phyloP scores from a whole-genome alignment of 2,329 filamentous ascomycete genomes.

The Alternaria ethzedia region DNA sequence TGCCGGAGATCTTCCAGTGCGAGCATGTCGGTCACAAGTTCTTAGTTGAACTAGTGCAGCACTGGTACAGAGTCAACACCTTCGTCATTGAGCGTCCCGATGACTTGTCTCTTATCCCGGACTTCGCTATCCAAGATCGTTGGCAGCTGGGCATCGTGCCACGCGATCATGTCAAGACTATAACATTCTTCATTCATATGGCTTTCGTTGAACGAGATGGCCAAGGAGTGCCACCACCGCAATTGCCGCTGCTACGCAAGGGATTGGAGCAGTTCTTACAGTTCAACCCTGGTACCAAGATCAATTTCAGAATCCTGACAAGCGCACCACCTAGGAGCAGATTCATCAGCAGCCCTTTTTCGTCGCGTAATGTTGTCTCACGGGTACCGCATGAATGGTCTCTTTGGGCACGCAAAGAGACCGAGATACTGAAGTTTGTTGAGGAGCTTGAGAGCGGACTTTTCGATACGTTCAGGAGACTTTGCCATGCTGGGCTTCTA shows the following conservation, averaged over 20 bases:
- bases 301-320: too few species aligned
- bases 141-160: background rate
- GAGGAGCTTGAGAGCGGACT: background rate
- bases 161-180: background rate
- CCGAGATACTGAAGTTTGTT: background rate
- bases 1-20: background rate
- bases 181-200: background rate
- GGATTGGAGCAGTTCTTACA: too few species aligned
- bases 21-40: background rate
- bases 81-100: background rate
- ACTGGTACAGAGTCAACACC: background rate
- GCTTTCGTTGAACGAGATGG: background rate
- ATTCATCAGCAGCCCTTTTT: too few species aligned
- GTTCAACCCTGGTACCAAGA: too few species aligned
- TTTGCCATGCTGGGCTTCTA: rapidly evolving
- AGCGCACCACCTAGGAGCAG: too few species aligned
- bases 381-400: too few species aligned
- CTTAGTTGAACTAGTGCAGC: background rate
- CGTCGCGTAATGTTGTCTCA: too few species aligned
- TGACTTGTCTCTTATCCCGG: rapidly evolving
- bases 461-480: background rate
- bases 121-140: background rate
- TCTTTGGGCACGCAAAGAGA: too few species aligned
- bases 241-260: background rate
- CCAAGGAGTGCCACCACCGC: rapidly evolving